Percentiles rank a stretch among this genome's conserved stretches.
phyloP scores from a whole-genome alignment of 257 asterid genomes.

The Capsicum baccatum region DNA sequence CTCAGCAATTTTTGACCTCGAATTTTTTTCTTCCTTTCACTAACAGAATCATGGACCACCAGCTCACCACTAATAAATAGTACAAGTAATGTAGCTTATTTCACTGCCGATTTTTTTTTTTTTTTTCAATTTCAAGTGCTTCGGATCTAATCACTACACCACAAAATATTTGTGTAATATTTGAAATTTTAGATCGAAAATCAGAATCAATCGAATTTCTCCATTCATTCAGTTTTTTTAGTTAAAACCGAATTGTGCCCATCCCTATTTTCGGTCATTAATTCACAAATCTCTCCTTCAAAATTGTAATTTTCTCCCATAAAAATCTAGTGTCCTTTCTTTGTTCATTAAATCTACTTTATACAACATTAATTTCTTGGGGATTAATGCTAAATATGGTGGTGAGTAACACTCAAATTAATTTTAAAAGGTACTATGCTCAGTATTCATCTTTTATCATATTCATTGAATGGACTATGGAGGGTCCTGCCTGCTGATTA shows the following conservation, averaged over 20 bases:
- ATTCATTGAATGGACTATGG: neutral
- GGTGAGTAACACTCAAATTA: neutral
- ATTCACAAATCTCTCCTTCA: neutral
- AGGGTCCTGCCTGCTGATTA: conserved; percentile 17
- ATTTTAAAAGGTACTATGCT: neutral
- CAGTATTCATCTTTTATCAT: conserved; percentile 9
- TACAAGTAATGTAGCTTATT: neutral
- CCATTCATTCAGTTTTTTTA: too few relatives aligned
- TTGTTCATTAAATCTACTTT: neutral
- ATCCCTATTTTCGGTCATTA: neutral
- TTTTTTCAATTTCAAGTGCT: neutral
- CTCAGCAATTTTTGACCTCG: neutral
- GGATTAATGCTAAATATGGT: conserved; percentile 4
- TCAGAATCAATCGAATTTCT: too few relatives aligned
- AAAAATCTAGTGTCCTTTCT: neutral
- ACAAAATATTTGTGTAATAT: neutral
- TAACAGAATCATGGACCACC: neutral
- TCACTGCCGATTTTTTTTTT: neutral
- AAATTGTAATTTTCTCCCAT: neutral
- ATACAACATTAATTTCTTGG: neutral
- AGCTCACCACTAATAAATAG: too few relatives aligned
- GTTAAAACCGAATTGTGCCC: too few relatives aligned
- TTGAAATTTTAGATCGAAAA: too few relatives aligned
- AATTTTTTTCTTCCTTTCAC: neutral
- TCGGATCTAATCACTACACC: neutral